A percentile compares a stretch with the other conserved stretches of the same genome.
Conservation (phyloP, 202 grass and related monocot genomes). For the Panicum hallii region DNA sequence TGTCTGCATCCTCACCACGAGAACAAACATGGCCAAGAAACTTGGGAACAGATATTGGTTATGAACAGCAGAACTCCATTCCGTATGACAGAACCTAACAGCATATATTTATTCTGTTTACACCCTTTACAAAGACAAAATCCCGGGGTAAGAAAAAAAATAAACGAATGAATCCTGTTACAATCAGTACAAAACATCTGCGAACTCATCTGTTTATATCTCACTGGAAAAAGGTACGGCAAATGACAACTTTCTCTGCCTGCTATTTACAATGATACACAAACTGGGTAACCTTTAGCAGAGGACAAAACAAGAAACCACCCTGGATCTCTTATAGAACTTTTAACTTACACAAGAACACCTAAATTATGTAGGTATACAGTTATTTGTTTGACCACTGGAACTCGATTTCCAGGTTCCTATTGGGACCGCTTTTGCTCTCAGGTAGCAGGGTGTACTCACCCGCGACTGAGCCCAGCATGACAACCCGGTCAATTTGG, state of each 20-base stretch:
- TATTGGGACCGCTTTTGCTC: slow-evolving; percentile 92
- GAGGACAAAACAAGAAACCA: slow-evolving; percentile 50
- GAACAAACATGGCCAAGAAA: neutral
- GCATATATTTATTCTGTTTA: slow-evolving; percentile 46
- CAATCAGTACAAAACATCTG: slow-evolving; percentile 53
- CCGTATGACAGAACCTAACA: slow-evolving; percentile 21
- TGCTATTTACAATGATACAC: slow-evolving; percentile 83
- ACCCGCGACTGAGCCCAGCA: slow-evolving; percentile 95
- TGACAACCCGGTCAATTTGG: slow-evolving; percentile 97
- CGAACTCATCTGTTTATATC: slow-evolving; percentile 47
- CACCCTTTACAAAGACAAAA: slow-evolving; percentile 50
- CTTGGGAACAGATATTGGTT: neutral
- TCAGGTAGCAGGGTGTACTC: slow-evolving; percentile 97
- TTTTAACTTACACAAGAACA: slow-evolving; percentile 53
- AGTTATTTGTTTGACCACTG: slow-evolving; percentile 99
- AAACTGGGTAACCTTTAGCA: slow-evolving; percentile 56
- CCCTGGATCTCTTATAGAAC: slow-evolving; percentile 48
- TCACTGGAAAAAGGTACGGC: slow-evolving; percentile 40
- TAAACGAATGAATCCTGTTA: slow-evolving; percentile 55
- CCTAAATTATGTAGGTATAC: slow-evolving; percentile 51
- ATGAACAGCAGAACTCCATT: slow-evolving; percentile 9
- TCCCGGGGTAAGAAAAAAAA: slow-evolving; percentile 17
- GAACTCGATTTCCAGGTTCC: slow-evolving; percentile 98
- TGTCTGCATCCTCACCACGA: neutral
- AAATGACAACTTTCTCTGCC: slow-evolving; percentile 55